phyloP scores from a whole-genome alignment of 2,329 filamentous ascomycete genomes.

The Colletotrichum sp. region DNA sequence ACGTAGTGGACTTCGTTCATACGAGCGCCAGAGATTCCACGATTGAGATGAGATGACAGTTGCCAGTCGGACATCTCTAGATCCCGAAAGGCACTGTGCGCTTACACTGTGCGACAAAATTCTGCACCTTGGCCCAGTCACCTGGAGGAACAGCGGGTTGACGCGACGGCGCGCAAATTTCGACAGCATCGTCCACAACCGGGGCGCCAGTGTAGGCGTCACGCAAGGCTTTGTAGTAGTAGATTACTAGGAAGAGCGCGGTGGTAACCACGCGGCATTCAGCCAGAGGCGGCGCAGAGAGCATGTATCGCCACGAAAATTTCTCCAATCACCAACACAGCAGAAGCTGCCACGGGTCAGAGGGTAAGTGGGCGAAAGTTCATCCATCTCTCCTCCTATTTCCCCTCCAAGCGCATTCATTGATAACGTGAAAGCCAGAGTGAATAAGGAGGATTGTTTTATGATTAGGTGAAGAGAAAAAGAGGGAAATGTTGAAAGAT shows the following conservation, averaged over 20 bases:
- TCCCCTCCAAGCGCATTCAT: slow-evolving; percentile 69
- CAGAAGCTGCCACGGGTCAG: slow-evolving; percentile 40
- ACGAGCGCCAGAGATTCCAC: background rate
- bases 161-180: background rate
- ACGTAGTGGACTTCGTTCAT: background rate
- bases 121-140: background rate
- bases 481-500: background rate
- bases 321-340: slow-evolving; percentile 37
- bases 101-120: background rate
- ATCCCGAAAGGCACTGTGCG: background rate
- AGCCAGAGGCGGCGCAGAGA: background rate
- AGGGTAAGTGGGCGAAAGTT: slow-evolving; percentile 53
- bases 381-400: slow-evolving; percentile 70
- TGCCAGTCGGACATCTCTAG: background rate
- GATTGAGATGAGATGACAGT: background rate
- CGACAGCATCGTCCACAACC: background rate
- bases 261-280: background rate
- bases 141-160: background rate
- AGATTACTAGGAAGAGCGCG: background rate
- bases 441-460: slow-evolving; percentile 68
- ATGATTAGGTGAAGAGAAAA: slow-evolving; percentile 37
- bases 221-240: background rate
- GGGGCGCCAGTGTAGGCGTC: background rate
- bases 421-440: slow-evolving; percentile 63
- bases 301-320: slow-evolving; percentile 36